Percentiles rank a stretch among this genome's conserved stretches.
These are phyloP conservation scores for Neopestalotiopsis clavispora DNA, from an alignment of 2,329 filamentous ascomycete species.

Conservation along the genomic window DNA sequence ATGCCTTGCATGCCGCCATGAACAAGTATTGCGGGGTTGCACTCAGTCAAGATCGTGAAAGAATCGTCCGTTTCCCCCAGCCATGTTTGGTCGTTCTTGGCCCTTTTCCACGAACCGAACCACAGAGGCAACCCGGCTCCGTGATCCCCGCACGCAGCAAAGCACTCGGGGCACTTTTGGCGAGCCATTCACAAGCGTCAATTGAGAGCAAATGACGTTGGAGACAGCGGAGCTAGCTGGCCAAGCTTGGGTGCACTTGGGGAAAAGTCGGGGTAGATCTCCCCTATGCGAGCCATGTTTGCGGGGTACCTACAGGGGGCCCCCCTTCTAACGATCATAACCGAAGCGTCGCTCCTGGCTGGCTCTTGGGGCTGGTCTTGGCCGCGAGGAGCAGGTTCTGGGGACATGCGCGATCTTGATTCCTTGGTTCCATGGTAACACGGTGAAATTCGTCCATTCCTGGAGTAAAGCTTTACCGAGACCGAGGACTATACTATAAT, in stretches of 20 bases:
- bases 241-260: background rate
- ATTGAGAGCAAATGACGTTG: slow-evolving; percentile 14
- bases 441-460: background rate
- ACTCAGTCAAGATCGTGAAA: slow-evolving; percentile 12
- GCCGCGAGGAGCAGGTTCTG: background rate
- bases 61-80: background rate
- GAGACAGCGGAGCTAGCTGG: background rate
- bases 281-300: background rate
- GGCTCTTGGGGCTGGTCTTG: background rate
- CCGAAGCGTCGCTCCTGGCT: background rate
- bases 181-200: slow-evolving; percentile 12
- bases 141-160: slow-evolving; percentile 4
- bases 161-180: background rate
- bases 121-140: slow-evolving; percentile 4
- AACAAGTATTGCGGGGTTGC: background rate
- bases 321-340: background rate
- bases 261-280: background rate
- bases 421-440: background rate
- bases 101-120: background rate
- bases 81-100: background rate
- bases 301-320: background rate
- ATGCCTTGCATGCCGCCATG: background rate
- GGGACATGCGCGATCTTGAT: background rate
- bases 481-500: background rate
- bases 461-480: background rate